Conservation (phyloP, 2,329 filamentous ascomycete genomes). For the Plenodomus lindquistii region DNA sequence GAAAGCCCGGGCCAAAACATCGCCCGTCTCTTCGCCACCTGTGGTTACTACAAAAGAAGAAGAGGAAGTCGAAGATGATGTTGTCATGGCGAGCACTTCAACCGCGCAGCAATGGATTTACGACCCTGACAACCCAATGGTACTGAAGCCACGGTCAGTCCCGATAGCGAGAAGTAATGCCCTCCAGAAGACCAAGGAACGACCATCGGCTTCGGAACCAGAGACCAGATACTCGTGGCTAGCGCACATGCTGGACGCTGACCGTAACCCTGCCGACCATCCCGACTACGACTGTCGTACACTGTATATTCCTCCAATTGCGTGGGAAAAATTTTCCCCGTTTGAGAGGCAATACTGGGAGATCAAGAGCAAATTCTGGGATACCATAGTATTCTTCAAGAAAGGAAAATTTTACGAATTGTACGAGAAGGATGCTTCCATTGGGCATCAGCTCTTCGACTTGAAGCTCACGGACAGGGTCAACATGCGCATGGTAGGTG, state of each 20-base stretch:
- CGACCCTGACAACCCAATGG: constrained; percentile 62
- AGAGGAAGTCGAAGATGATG: constrained; percentile 60
- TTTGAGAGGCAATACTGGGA: constrained; percentile 99
- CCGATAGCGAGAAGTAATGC: constrained; percentile 34
- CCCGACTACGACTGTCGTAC: constrained; percentile 91
- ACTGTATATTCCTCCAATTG: constrained; percentile 82
- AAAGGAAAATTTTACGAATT: constrained; percentile 99
- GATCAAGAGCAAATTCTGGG: constrained; percentile 97
- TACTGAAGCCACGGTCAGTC: constrained; percentile 53
- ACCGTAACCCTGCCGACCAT: constrained; percentile 75
- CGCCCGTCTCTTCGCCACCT: constrained; percentile 51
- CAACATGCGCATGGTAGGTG: constrained; percentile 99
- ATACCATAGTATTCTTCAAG: constrained; percentile 98
- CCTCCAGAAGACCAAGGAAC: constrained; percentile 52
- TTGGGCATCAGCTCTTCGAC: constrained; percentile 95
- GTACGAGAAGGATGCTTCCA: constrained; percentile 95
- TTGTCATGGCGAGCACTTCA: constrained; percentile 62
- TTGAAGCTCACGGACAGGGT: constrained; percentile 96
- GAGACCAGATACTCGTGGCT: constrained; percentile 90
- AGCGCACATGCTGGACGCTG: constrained; percentile 80
- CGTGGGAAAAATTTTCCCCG: constrained; percentile 81
- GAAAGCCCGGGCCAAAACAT: constrained; percentile 62
- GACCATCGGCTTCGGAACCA: constrained; percentile 79
- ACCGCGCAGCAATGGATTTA: constrained; percentile 84
- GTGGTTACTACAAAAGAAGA: constrained; percentile 44